These are phyloP conservation scores for Claviceps spartinae DNA, from an alignment of 2,329 filamentous ascomycete species.

Conservation along the genomic window DNA sequence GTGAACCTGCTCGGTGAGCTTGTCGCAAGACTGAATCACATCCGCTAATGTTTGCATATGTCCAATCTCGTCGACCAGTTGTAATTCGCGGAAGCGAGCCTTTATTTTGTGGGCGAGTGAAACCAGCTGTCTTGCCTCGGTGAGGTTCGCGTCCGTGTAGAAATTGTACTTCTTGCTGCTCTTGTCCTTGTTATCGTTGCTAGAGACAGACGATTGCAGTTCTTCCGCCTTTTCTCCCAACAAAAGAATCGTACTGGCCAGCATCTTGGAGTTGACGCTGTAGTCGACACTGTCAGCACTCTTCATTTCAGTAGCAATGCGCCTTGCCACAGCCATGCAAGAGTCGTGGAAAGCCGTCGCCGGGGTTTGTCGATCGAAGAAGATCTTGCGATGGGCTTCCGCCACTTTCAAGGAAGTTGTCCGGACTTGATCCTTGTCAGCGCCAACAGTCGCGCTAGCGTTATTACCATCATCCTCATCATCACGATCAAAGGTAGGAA, in stretches of 20 bases:
- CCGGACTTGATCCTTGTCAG: constrained; percentile 29
- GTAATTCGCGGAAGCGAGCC: constrained; percentile 58
- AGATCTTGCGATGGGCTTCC: constrained; percentile 42
- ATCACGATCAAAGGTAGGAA: constrained; percentile 56
- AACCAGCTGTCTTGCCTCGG: constrained; percentile 63
- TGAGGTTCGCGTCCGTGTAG: constrained; percentile 68
- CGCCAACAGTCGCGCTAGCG: constrained; percentile 14
- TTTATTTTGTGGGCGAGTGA: constrained; percentile 55
- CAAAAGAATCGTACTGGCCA: constrained; percentile 53
- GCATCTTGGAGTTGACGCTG: constrained; percentile 36
- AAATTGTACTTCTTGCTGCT: constrained; percentile 56
- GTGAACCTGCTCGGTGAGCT: constrained; percentile 62
- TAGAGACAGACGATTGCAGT: constrained; percentile 24
- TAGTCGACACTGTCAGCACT: constrained; percentile 18
- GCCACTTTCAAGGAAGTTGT: constrained; percentile 48
- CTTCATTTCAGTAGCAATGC: constrained; percentile 17
- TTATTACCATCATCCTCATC: constrained; percentile 13
- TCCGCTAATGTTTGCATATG: constrained; percentile 68
- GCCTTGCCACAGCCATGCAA: constrained; percentile 29
- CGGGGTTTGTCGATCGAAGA: constrained; percentile 29
- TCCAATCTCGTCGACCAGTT: constrained; percentile 49
- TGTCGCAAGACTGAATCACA: constrained; percentile 60
- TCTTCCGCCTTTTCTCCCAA: constrained; percentile 46
- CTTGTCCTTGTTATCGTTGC: background rate
- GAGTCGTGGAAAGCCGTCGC: constrained; percentile 29